Evolutionary conservation across 192 early-diverging fungal species (phyloP), one percentile per base, ranked within the genome.

Genomic region (Coemansia sp.): DNA sequence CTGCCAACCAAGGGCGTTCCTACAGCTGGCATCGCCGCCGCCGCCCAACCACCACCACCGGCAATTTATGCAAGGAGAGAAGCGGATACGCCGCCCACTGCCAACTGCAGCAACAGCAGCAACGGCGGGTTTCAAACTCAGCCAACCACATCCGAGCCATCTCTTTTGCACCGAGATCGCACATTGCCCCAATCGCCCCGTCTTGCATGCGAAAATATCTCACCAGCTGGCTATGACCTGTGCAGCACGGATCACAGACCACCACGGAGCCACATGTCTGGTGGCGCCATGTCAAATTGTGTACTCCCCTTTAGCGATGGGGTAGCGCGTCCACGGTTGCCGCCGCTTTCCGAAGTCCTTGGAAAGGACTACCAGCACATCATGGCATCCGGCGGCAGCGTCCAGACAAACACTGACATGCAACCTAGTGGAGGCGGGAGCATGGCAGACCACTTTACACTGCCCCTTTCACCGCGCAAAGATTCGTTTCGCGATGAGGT

Each of bases 21-120:
- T 50, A 2, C 46, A 27, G 46, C 29, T 32, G 29, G 29, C 29
- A 7, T 50, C 24, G 61, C 56, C 40, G 48, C 17, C 53, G 56
- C 57, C 68, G 68, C 53, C 34, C 44, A 11, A 44, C 39, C 53
- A 62, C 68, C 60, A 52, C 58, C 19, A 10, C 50, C 68, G 74
- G 74, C 74, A 77, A 77, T 77, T 57, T 77, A 77, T 71, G 74
- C 74, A 62, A 58, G 63, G 55, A 46, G 35, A 24, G 53, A 59
- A 56, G 33, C 67, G 55, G 74, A 71, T 59, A 66, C 48, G 17
- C 37, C 61, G 53, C 57, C 15, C 35, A 35, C 35, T 17, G 32
- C 54, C 48, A 46, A 63, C 60, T 56, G 64, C 27, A 60, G 61
- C 60, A 62, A 32, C 62, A 61, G 33, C 27, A 57, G 27, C 52